phyloP scores from a whole-genome alignment of 805 yeast species.

The Candida anglica region DNA sequence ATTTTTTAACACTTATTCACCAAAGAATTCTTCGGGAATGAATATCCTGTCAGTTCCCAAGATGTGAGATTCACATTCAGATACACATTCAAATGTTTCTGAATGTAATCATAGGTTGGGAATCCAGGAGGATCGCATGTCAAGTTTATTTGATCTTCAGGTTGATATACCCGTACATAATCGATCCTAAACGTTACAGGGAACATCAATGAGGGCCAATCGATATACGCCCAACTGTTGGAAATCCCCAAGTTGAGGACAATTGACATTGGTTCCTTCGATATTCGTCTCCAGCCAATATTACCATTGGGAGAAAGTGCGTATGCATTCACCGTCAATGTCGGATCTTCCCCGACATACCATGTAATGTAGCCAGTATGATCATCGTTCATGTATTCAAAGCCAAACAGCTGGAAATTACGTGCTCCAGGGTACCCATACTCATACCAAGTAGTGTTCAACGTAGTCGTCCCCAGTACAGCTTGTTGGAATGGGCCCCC shows the following conservation, averaged over 20 bases:
- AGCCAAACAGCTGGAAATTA: conserved; percentile 30
- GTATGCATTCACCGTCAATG: conserved; percentile 24
- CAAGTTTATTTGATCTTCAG: conserved; percentile 19
- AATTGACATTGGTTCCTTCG: conserved; percentile 37
- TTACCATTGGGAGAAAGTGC: conserved; percentile 38
- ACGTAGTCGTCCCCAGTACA: conserved; percentile 30
- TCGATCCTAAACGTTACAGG: conserved; percentile 36
- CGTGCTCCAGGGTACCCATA: conserved; percentile 9
- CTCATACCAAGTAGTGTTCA: conserved; percentile 35
- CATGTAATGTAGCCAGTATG: conserved; percentile 31
- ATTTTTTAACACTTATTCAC: conserved; percentile 20
- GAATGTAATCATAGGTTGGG: conserved; percentile 35
- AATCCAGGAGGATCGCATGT: conserved; percentile 36
- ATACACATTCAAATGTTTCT: conserved; percentile 29
- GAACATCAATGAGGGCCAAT: conserved; percentile 29
- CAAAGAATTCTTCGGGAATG: conserved; percentile 58
- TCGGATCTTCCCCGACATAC: conserved; percentile 26
- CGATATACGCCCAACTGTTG: conserved; percentile 37
- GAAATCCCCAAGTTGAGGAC: conserved; percentile 39
- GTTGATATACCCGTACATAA: conserved; percentile 39
- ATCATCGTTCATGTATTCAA: conserved; percentile 23
- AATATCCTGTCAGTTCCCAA: conserved; percentile 41
- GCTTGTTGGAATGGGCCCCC: conserved; percentile 40
- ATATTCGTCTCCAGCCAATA: conserved; percentile 30
- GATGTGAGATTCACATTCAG: conserved; percentile 29